phyloP scores from a whole-genome alignment of 2,329 filamentous ascomycete species.

The Colletotrichum brevisporum region DNA sequence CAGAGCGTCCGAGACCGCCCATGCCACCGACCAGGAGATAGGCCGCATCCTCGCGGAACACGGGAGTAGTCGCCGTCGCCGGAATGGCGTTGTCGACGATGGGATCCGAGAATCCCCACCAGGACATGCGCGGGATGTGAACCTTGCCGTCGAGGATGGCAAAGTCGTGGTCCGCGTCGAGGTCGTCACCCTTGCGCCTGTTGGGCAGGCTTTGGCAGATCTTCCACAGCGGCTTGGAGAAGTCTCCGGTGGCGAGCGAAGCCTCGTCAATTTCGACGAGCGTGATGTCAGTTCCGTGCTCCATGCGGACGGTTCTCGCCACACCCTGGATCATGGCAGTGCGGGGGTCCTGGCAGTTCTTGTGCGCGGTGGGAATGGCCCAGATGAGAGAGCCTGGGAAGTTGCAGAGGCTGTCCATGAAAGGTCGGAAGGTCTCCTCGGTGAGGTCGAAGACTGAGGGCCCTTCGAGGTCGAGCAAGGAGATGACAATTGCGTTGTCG shows the following conservation, averaged over 20 bases:
- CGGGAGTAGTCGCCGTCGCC: constrained; percentile 42
- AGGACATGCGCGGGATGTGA: constrained; percentile 44
- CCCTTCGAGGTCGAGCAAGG: constrained; percentile 45
- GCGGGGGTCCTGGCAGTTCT: constrained; percentile 45
- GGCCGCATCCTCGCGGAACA: constrained; percentile 14
- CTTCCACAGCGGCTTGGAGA: constrained; percentile 12
- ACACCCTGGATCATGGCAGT: constrained; percentile 49
- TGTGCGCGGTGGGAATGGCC: constrained; percentile 48
- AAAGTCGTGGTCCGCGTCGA: constrained; percentile 50
- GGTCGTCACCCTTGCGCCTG: constrained; percentile 16
- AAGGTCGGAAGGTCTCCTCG: constrained; percentile 30
- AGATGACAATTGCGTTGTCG: constrained; percentile 37
- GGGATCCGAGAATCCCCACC: constrained; percentile 30
- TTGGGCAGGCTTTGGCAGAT: constrained; percentile 24
- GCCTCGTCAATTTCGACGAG: constrained; percentile 17
- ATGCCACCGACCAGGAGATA: constrained; percentile 51
- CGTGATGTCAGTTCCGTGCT: constrained; percentile 45
- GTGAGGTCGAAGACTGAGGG: constrained; percentile 47
- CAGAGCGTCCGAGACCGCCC: constrained; percentile 49
- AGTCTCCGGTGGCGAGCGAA: background rate
- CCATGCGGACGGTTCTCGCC: constrained; percentile 47
- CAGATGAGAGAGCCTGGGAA: constrained; percentile 46
- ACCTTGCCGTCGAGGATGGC: constrained; percentile 46
- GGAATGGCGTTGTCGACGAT: constrained; percentile 44
- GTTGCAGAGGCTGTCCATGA: constrained; percentile 31